Evolutionary conservation across 2,329 filamentous ascomycete genomes (phyloP), one percentile per base, ranked within the genome.

Genomic region (Nectriaceae sp.): DNA sequence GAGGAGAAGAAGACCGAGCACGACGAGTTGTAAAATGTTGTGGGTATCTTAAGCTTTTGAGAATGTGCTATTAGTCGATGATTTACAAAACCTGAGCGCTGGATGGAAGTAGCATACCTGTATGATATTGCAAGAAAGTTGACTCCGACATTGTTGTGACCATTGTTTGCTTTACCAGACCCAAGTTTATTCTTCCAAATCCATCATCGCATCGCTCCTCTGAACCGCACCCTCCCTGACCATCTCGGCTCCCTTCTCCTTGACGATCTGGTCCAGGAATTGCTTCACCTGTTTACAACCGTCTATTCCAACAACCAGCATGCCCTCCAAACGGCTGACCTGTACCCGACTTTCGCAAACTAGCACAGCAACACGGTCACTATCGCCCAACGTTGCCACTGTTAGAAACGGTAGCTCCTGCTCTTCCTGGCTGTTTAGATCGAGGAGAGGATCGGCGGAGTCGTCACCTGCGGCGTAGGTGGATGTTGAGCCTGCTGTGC

Each of bases 341-440:
- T 95, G 88, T n/a, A 96, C 86, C 40, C 90, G 83, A 46, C 87
- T 94, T 76, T 97, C 94, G 78, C 95, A 89, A 11, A 92, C 80
- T 54, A 96, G 71, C 5, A 92, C 87, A 3, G 83, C 85, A 2
- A 97, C 85, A 60, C 85, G 86, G 64, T 93, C 89, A 40, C 78
- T 83, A 5, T 77, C 80, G 2, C 89, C 88, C 18, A 90, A 75
- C 2, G 91, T 96, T 1, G 84, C 94, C 0, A 97, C 84, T 0
- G 93, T 97, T 58, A 97, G 68, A 59, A 88, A 91, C 1, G 94
- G 94, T 55, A 99, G 72, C 67, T 99, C 94, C 66, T 89, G 83
- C 71, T 95, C 90, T 70, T 95, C 90, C 58, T 87, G 76, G 16
- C 76, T 79, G 67, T 93, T 95, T 22, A 95, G 71, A 69, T 95